A percentile compares a stretch with the other conserved stretches of the same genome.
These are phyloP conservation scores for Boletus sp. DNA, from an alignment of 1,284 basidiomycete genomes.

Conservation along the genomic window DNA sequence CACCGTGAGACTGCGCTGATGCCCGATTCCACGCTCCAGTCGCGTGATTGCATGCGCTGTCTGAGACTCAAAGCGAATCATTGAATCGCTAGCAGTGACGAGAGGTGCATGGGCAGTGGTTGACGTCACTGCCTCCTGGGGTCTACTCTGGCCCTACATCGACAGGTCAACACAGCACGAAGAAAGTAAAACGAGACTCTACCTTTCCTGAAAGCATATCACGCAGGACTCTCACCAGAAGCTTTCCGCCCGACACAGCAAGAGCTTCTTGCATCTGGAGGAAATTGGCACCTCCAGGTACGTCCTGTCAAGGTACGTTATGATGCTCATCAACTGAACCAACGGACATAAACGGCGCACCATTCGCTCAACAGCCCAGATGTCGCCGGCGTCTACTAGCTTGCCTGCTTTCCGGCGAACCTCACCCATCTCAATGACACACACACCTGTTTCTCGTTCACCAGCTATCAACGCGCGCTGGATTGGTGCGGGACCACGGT, in stretches of 20 bases:
- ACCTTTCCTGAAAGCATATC: slow-evolving; percentile 54
- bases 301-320: slow-evolving; percentile 38
- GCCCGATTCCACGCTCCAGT: slow-evolving; percentile 65
- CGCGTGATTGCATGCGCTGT: slow-evolving; percentile 60
- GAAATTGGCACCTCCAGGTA: slow-evolving; percentile 51
- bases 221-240: slow-evolving; percentile 68
- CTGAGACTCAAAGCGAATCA: slow-evolving; percentile 60
- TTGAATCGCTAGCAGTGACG: slow-evolving; percentile 45
- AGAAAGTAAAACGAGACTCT: slow-evolving; percentile 39
- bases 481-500: slow-evolving; percentile 91
- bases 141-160: slow-evolving; percentile 46
- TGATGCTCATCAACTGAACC: slow-evolving; percentile 61
- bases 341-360: slow-evolving; percentile 17
- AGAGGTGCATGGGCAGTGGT: slow-evolving; percentile 42
- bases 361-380: slow-evolving; percentile 53
- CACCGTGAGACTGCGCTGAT: slow-evolving; percentile 44
- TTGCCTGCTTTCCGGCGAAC: slow-evolving; percentile 44
- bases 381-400: slow-evolving; percentile 50
- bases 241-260: slow-evolving; percentile 64
- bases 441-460: slow-evolving; percentile 58
- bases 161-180: neutral
- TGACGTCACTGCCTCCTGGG: slow-evolving; percentile 48
- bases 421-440: slow-evolving; percentile 55
- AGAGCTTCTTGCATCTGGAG: slow-evolving; percentile 59
- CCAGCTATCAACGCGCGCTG: slow-evolving; percentile 74